Base-by-base conservation (phyloP, 495 filamentous ascomycete species). In the Haplographium delicatum region DNA sequence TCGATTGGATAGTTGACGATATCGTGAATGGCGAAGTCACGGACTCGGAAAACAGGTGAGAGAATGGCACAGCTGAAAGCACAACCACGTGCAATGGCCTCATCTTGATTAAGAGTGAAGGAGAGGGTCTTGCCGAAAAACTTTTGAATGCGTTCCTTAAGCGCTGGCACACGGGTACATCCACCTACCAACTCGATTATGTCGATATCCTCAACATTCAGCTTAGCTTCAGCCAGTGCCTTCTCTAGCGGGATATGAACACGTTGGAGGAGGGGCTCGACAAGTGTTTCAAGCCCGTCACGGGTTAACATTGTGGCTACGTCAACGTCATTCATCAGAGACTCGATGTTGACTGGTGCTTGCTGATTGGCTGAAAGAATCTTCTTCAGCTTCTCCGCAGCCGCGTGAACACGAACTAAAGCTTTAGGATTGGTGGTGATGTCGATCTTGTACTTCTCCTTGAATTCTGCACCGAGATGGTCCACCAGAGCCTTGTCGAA, bases 21-120 rank as follows among this genome's bases (percentile, higher is more conserved):
- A 66, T 99, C 93, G 74, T 96, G 89, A 44, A 97, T 82, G 59
- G 90, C 82, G 71, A 97, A 99, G 72, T 97, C 93, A 63, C 94
- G 88, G 63, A 97, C 94, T 68, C 90, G 89, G 85, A 99, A 99
- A 57, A 95, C 86, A 20, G 93, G 93, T 1, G 93, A 99, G 37
- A 99, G 83, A 59, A 96, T 97, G 60, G 93, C 93, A 65, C 93
- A 99, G 76, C 86, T 90, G 76, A 97, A 99, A 51, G 94, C 93
- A 67, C 89, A 94, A 50, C 93, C 93, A 58, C 94, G 86, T 51
- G 93, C 93, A 58, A 96, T 84, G 51, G 94, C 93, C 75, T 99
- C 93, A 60, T 99, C 93, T 68, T 93, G 89, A 80, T 99, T 99
- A 52, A 96, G 80, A 40, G 94, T 97, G 80, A 94, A 97, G 15